These are phyloP conservation scores for Onygenales sp. DNA, from an alignment of 2,329 filamentous ascomycete species.

Conservation along the genomic window DNA sequence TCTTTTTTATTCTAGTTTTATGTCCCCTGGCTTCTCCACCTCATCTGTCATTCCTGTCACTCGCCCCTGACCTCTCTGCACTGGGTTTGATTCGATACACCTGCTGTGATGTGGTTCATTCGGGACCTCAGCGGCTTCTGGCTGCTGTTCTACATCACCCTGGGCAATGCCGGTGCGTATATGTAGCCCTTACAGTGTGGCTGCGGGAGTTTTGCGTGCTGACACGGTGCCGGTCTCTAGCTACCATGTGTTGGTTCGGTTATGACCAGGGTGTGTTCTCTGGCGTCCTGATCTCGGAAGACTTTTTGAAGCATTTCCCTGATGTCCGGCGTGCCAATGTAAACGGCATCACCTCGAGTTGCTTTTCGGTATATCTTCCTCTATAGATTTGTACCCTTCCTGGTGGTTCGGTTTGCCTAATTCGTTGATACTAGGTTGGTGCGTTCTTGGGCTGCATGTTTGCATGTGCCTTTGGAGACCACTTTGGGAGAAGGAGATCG, in stretches of 20 bases:
- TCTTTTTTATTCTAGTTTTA: too few relatives aligned
- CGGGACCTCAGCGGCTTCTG: constrained; percentile 2
- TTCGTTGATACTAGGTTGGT: background rate
- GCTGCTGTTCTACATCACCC: constrained; percentile 3
- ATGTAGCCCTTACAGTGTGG: background rate
- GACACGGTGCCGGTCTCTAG: background rate
- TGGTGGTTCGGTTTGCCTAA: too few relatives aligned
- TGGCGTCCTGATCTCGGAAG: background rate
- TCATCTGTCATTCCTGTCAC: too few relatives aligned
- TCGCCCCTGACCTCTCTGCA: too few relatives aligned
- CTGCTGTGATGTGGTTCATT: constrained; percentile 1
- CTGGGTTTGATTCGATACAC: too few relatives aligned
- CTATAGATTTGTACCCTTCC: background rate
- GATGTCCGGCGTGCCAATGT: constrained; percentile 1
- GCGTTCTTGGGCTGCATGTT: background rate
- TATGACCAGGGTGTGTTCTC: constrained; percentile 1
- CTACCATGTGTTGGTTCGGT: constrained; percentile 3
- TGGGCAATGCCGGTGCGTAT: constrained; percentile 1
- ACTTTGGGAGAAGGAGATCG: constrained; percentile 13
- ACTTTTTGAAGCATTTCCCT: background rate
- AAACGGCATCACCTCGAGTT: constrained; percentile 2
- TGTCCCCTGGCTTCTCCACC: too few relatives aligned
- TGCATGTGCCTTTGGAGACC: constrained; percentile 6
- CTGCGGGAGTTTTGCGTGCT: background rate
- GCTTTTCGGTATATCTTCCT: background rate